Evolutionary conservation across 805 yeast genomes (phyloP), one percentile per base, ranked within the genome.

Genomic region (Metschnikowia aberdeeniae): DNA sequence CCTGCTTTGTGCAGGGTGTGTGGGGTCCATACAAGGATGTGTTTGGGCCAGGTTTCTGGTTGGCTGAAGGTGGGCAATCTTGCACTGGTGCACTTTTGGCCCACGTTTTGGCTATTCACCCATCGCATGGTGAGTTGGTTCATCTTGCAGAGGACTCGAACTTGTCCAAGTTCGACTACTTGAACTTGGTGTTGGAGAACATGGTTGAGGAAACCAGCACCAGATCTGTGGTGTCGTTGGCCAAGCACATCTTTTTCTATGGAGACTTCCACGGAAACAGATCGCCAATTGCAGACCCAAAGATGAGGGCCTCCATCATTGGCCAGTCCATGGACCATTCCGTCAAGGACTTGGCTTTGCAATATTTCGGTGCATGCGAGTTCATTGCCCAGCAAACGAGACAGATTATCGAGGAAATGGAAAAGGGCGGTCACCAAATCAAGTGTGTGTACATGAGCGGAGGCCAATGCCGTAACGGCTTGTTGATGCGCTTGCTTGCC

Each of bases 11-110:
- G 8, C 81, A 88, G 36, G 99, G 99, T 49, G 97, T 93, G 29
- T 93, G 99, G 99, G 99, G 99, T 11, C 99, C 99, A 2, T 93
- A 93, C 67, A 77, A 89, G 58, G 96, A 90, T 64, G 96, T 88
- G 5, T 76, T 92, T 72, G 86, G 95, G n/a, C 84, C 86, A 26
- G 89, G 82, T 5, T 84, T 74, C 59, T 93, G 98, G 98, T 75
- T 90, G 52, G 96, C 98, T 11, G 99, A 93, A 68, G 99, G 99
- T 61, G 99, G 99, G n/a, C 99, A 93, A 66, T 84, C 95, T 12
- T 86, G 96, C 62, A 93, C 99, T 2, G 99, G 99, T 55, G 97
- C 95, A 27, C 76, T 93, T 33, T 75, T 93, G 52, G 92, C 93
- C 2, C 95, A 88, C 64, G 92, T 92, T 12, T 66, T 93, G 50